Conservation (phyloP, 148 eudicot species). For the Vaccinium vitisidaea region DNA sequence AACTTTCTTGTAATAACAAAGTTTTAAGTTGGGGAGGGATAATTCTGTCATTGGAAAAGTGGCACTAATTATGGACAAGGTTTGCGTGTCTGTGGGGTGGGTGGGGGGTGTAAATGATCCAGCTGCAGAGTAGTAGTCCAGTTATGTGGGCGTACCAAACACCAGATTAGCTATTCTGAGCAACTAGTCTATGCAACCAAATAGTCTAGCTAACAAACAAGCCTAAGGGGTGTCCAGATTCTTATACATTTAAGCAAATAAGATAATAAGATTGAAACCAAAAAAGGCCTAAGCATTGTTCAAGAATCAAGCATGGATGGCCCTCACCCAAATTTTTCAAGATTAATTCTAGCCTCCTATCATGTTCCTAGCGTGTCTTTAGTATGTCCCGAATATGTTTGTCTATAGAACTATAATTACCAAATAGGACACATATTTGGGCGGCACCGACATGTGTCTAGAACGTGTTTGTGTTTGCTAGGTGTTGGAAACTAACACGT, state of each 20-base stretch:
- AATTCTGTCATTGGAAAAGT: no score
- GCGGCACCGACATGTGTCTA: background rate
- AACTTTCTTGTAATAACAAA: no score
- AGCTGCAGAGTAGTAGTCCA: no score
- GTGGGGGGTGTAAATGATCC: no score
- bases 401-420: background rate
- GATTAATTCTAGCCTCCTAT: background rate
- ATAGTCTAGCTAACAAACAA: no score
- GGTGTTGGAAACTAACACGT: background rate
- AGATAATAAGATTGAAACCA: background rate
- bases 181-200: no score
- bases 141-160: no score
- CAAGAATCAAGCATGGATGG: background rate
- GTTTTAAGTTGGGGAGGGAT: no score
- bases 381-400: background rate
- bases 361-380: background rate
- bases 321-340: background rate
- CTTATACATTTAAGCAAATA: background rate
- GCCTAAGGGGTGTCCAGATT: background rate
- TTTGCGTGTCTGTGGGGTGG: no score
- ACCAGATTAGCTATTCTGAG: no score
- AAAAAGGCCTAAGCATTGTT: background rate
- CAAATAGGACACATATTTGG: background rate
- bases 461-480: background rate
- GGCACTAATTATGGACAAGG: no score